Evolutionary conservation across 352 stramenopile species (phyloP), one percentile per base, ranked within the genome.

Genomic region (Phytophthora vignae): DNA sequence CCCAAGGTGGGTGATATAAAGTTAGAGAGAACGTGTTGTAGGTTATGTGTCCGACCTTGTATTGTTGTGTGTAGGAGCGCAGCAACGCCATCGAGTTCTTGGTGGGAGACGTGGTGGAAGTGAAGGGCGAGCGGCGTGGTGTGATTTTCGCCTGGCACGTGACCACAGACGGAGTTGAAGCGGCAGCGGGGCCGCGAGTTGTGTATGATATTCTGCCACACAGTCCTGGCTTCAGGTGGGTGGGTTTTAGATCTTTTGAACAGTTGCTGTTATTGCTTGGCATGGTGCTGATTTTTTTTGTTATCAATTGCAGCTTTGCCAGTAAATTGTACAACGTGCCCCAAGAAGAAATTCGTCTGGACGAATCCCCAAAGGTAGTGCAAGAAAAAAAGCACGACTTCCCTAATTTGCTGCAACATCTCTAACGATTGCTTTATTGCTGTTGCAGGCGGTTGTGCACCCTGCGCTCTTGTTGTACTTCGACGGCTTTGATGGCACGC

Each of bases 191-290:
- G 17, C 40, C 78, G 36, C 70, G 69, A 15, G 81, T 93, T 22
- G 85, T 82, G 42, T 96, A 96, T 65, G 85, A 92, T 54, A 71
- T 96, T 49, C 46, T 96, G 27, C 82, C 81, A 4, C 84, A 94
- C 54, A 87, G 74, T 54, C 81, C 80, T 1, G 78, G 75, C 5
- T 76, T 81, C 11, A 87, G 77, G 83, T 88, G 60, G 21, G 71
- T 49, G 42, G 42, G 15, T 5, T 22, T 53, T 29, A 29, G 4
- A 29, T 29, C 27, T 29, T 29, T 29, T 56, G 12, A 40, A 40
- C 9, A 40, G 33, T 40, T 40, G 33, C 33, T 11, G 33, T 40
- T 40, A 14, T 3, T 29, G 27, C 27, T 22, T 29, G 27, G 27
- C 33, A 40, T 40, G 33, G 33, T 40, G 38, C 38, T 44, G 38